Percentiles rank a stretch among this genome's conserved stretches.
Evolutionary conservation across 768 basidiomycete genomes (phyloP).

Genomic region (Pleurotus tuber-regium): DNA sequence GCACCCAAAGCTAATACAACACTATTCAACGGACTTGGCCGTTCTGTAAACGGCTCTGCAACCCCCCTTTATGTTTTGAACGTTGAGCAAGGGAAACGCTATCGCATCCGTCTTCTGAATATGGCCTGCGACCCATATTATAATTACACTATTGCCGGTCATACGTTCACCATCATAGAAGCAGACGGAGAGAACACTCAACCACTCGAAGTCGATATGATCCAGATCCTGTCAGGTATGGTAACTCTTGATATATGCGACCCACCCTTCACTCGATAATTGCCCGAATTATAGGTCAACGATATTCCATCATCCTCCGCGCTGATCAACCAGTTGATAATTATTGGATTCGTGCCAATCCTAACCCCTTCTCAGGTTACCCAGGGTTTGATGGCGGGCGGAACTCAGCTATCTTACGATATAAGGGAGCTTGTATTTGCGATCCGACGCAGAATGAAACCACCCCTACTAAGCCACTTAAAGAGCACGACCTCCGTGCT

Average conservation of each 20-base stretch:
- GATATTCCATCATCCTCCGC: conserved; percentile 41
- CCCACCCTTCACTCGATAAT: too few species aligned
- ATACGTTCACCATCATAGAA: conserved; percentile 40
- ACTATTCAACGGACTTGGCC: conserved; percentile 40
- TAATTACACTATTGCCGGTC: conserved; percentile 43
- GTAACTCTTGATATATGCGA: too few species aligned
- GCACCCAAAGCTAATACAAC: conserved; percentile 13
- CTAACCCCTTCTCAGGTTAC: conserved; percentile 20
- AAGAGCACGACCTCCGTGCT: conserved; percentile 36
- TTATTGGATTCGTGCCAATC: conserved; percentile 43
- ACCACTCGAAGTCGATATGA: conserved; percentile 34
- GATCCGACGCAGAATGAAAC: conserved; percentile 36
- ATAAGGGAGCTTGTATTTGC: conserved; percentile 23
- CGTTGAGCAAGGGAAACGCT: conserved; percentile 34
- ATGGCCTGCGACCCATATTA: conserved; percentile 46
- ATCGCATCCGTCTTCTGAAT: conserved; percentile 48
- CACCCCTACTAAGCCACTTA: conserved; percentile 21
- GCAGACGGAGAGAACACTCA: conserved; percentile 35
- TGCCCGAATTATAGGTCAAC: conserved; percentile 39
- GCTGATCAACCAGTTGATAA: conserved; percentile 39
- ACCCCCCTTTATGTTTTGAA: conserved; percentile 35
- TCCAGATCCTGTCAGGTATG: conserved; percentile 34
- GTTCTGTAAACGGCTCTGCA: conserved; percentile 33
- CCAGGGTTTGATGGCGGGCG: conserved; percentile 29
- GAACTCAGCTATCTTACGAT: conserved; percentile 42